Percentiles rank a stretch among this genome's conserved stretches.
Evolutionary conservation across 139 green algal species (phyloP).

Genomic region (Yamagishiella unicocca): DNA sequence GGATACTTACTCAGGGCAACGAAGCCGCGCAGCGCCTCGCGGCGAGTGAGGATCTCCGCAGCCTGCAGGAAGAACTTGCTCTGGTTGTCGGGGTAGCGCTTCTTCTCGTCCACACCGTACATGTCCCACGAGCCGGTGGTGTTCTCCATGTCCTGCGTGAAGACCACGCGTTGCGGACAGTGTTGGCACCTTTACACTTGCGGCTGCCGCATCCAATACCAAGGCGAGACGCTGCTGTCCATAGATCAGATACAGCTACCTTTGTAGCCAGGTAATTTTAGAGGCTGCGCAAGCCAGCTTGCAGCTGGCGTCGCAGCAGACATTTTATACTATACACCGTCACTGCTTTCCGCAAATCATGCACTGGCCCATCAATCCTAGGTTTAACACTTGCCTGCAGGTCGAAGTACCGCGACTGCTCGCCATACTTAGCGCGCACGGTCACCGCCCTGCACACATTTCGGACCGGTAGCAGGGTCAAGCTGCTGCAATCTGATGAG

Average conservation of each 20-base stretch:
- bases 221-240: too few relatives aligned
- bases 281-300: too few relatives aligned
- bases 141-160: constrained; percentile 91
- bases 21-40: constrained; percentile 90
- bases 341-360: too few relatives aligned
- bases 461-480: too few relatives aligned
- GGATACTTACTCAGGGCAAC: constrained; percentile 76
- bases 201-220: too few relatives aligned
- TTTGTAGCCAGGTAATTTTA: too few relatives aligned
- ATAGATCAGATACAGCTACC: too few relatives aligned
- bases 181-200: too few relatives aligned
- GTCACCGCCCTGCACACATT: constrained; percentile 63
- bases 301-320: too few relatives aligned
- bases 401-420: constrained; percentile 91
- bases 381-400: constrained; percentile 55
- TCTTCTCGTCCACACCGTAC: constrained; percentile 90
- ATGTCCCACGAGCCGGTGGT: constrained; percentile 94
- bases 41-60: constrained; percentile 80
- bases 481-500: too few relatives aligned
- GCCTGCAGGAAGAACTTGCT: constrained; percentile 94
- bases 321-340: too few relatives aligned
- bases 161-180: background rate
- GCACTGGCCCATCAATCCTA: too few relatives aligned
- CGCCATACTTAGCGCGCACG: constrained; percentile 87
- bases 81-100: constrained; percentile 87